Percentiles rank a stretch among this genome's conserved stretches.
Evolutionary conservation across 805 yeast genomes (phyloP).

Genomic region (Pichia nakasei): DNA sequence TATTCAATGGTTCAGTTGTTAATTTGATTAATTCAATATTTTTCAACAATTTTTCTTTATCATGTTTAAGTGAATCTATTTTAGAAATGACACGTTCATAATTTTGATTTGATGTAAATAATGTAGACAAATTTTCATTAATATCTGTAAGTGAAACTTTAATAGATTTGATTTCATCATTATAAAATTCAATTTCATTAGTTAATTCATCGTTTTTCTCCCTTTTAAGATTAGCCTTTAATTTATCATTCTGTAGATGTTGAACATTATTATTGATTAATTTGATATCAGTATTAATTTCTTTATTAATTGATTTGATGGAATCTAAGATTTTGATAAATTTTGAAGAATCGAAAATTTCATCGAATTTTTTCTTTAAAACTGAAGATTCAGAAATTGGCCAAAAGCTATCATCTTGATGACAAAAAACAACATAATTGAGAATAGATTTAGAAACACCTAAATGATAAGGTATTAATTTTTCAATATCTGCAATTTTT

Average conservation of each 20-base stretch:
- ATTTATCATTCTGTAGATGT: slow-evolving; percentile 65
- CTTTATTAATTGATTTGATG: slow-evolving; percentile 67
- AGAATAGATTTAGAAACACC: slow-evolving; percentile 86
- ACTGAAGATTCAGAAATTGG: slow-evolving; percentile 87
- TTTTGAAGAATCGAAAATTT: slow-evolving; percentile 90
- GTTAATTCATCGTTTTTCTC: slow-evolving; percentile 38
- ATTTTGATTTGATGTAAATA: slow-evolving; percentile 73
- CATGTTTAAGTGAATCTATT: slow-evolving; percentile 47
- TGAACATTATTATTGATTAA: slow-evolving; percentile 70
- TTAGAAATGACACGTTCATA: slow-evolving; percentile 65
- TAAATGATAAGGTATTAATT: slow-evolving; percentile 67
- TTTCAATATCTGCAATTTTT: slow-evolving; percentile 75
- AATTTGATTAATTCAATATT: slow-evolving; percentile 44
- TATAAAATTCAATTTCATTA: slow-evolving; percentile 35
- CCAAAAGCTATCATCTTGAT: slow-evolving; percentile 96
- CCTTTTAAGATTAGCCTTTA: slow-evolving; percentile 54
- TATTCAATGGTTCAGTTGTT: slow-evolving; percentile 38
- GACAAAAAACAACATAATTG: slow-evolving; percentile 92
- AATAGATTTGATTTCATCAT: slow-evolving; percentile 39
- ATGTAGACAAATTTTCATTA: slow-evolving; percentile 48
- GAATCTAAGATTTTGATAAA: slow-evolving; percentile 85
- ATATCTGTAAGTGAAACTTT: slow-evolving; percentile 42
- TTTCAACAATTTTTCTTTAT: slow-evolving; percentile 34
- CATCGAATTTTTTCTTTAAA: slow-evolving; percentile 89
- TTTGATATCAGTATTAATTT: slow-evolving; percentile 65